These are phyloP conservation scores for Fusarium oligoseptatum DNA, from an alignment of 2,329 filamentous ascomycete species.

Conservation along the genomic window DNA sequence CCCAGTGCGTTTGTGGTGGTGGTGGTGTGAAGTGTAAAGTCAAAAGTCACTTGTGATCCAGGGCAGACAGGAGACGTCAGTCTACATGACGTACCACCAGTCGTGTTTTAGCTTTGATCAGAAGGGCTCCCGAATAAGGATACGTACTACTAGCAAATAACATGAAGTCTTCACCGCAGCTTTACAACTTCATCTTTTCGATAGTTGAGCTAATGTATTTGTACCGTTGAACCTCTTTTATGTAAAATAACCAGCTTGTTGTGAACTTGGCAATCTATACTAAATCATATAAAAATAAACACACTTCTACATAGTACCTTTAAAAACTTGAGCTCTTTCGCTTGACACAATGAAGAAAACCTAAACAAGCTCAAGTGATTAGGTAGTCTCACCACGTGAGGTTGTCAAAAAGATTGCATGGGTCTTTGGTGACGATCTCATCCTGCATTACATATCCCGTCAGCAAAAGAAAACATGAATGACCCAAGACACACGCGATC, in stretches of 20 bases:
- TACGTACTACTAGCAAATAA: background rate
- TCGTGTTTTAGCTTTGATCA: background rate
- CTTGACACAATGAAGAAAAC: background rate
- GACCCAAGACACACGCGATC: background rate
- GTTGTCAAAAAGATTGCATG: background rate
- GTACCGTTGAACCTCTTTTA: no score
- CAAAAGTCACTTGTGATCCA: background rate
- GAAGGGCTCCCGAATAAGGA: no score
- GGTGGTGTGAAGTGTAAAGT: background rate
- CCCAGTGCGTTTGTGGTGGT: background rate
- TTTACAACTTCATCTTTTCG: background rate
- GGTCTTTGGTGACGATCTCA: background rate
- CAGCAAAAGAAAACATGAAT: constrained; percentile 3
- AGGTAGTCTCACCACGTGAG: background rate
- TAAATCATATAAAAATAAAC: no score
- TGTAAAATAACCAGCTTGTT: background rate
- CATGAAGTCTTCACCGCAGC: background rate
- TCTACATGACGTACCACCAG: background rate
- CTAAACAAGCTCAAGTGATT: background rate
- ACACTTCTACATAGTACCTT: background rate
- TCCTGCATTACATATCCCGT: background rate
- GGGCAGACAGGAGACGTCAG: background rate
- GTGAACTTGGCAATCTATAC: background rate
- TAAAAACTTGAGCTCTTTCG: background rate
- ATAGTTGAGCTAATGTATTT: no score